Evolutionary conservation across 176 grass and related monocot genomes (phyloP), one percentile per base, ranked within the genome.

Genomic region (Cenchrus americanus): DNA sequence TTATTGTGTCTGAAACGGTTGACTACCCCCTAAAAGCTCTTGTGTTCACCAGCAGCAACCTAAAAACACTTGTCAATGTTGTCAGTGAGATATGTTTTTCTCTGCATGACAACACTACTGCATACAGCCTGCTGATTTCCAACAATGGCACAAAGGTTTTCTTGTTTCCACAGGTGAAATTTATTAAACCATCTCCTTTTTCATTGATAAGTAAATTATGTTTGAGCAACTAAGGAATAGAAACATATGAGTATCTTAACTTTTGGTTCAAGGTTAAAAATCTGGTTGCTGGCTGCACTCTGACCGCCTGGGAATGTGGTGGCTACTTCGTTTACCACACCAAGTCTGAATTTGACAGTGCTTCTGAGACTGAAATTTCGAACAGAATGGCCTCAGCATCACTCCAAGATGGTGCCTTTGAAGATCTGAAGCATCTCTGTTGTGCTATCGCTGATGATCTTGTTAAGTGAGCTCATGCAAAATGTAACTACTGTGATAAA

Each of bases 11-110:
- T 55, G 89, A 94, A 92, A 69, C 79, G 76, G 69, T 89, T 72
- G 87, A 87, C 11, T 94, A 94, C 73, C 87, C 92, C 79, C 57
- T 94, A n/a, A 91, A 85, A 62, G 48, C 89, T 68, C 60, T 94
- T 8, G 69, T 92, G 73, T 91, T 94, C 61, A 50, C 83, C 2
- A 71, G 84, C 89, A 89, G 77, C 24, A 89, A 89, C 58, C 62
- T 83, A 48, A 77, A 83, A 23, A 10, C 63, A 57, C 77, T 91
- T 27, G 66, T 52, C 21, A 55, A 71, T 80, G 50, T 83, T 79
- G 52, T 94, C 10, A 70, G 44, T 49, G 82, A 92, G 82, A 84
- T 87, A 66, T 89, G 77, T 22, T 49, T 73, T 53, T 72, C 32
- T 71, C 59, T 92, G 67, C 87, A 72, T 51, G 75, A 77, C 21